Evolutionary conservation across 176 grass and related monocot genomes (phyloP).

Genomic region (Eleusine coracana): DNA sequence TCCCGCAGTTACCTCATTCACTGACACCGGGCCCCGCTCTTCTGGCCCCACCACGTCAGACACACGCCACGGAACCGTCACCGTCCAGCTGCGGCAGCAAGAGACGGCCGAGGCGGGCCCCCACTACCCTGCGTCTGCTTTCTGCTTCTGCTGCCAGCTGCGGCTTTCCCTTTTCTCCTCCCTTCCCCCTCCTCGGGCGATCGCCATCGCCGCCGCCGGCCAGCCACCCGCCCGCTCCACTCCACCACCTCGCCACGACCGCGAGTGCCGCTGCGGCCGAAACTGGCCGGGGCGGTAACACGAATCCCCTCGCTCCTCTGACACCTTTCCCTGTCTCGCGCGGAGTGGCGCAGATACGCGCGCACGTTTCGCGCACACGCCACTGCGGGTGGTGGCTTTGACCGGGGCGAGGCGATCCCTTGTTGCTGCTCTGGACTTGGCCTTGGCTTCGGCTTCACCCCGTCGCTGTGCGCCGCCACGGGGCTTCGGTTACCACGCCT

Average conservation of each 20-base stretch:
- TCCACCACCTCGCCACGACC: background rate
- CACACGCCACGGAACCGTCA: background rate
- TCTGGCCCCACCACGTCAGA: background rate
- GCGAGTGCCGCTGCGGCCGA: slow-evolving; percentile 12
- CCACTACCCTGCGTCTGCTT: slow-evolving; percentile 1
- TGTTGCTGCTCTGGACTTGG: slow-evolving; percentile 14
- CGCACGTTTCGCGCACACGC: slow-evolving; percentile 25
- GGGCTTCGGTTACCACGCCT: background rate
- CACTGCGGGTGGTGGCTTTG: slow-evolving; percentile 14
- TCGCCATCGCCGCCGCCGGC: slow-evolving; percentile 38
- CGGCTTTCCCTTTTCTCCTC: background rate
- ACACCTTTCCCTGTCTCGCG: background rate
- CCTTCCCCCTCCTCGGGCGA: background rate
- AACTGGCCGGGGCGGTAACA: slow-evolving; percentile 26
- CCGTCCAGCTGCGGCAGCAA: background rate
- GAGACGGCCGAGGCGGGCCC: slow-evolving; percentile 29
- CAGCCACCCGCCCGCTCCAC: background rate
- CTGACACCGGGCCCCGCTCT: background rate
- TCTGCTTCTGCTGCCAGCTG: slow-evolving; percentile 28
- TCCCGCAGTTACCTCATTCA: background rate
- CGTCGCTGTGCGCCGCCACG: slow-evolving; percentile 32
- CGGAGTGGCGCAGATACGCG: slow-evolving; percentile 23
- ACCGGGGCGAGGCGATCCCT: slow-evolving; percentile 14
- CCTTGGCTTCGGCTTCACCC: background rate
- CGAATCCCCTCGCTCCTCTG: background rate